Conservation (phyloP, 352 stramenopile genomes). For the Globisporangium okanoganense region DNA sequence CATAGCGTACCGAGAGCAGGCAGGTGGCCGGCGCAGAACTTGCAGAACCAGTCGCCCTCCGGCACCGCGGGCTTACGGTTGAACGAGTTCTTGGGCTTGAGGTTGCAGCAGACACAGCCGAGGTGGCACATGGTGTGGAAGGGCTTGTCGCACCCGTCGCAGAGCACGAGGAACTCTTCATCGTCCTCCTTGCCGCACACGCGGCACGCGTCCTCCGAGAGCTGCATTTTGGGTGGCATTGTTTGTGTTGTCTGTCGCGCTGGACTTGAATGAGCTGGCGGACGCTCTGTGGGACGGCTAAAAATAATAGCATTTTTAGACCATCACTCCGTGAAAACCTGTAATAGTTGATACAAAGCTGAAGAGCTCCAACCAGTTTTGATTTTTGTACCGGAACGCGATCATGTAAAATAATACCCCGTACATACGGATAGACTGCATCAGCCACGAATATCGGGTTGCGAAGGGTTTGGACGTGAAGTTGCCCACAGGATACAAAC, state of each 20-base stretch:
- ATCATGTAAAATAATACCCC: neutral
- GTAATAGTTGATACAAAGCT: neutral
- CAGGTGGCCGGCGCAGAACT: conserved; percentile 70
- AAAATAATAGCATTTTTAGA: neutral
- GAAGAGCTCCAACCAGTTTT: neutral
- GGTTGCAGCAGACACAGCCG: conserved; percentile 73
- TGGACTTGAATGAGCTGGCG: neutral
- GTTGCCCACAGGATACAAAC: conserved; percentile 5
- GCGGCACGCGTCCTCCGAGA: conserved; percentile 74
- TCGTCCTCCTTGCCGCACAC: conserved; percentile 75
- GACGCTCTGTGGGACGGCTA: too few relatives aligned
- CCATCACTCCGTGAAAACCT: conserved; percentile 1
- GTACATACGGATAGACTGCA: neutral
- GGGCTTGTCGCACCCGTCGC: conserved; percentile 69
- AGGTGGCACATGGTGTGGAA: conserved; percentile 75
- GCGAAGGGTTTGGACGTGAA: conserved; percentile 10
- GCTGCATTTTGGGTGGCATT: conserved; percentile 16
- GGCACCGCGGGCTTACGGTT: conserved; percentile 68
- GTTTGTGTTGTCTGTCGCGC: neutral
- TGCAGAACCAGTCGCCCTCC: conserved; percentile 85
- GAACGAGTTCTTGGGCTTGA: conserved; percentile 78
- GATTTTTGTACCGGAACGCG: neutral
- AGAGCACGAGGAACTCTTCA: conserved; percentile 76
- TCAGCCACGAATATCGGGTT: too few relatives aligned
- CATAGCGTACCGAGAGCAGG: conserved; percentile 34